A percentile compares a stretch with the other conserved stretches of the same genome.
phyloP scores from a whole-genome alignment of 257 asterid species.

The Anisodus acutangulus region DNA sequence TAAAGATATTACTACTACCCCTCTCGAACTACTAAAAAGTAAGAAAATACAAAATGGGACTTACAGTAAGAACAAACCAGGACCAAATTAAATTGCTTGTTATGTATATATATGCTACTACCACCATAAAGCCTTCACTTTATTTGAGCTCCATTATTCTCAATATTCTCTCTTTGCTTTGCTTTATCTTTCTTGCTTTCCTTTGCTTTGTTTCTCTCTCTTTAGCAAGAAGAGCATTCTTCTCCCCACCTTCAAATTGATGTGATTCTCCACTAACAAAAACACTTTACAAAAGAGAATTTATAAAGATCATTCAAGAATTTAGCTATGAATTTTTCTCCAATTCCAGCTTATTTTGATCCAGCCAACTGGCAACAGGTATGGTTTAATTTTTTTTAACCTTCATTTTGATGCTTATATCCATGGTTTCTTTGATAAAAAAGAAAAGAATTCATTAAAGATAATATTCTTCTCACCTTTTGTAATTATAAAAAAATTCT shows the following conservation, averaged over 20 bases:
- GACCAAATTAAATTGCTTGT: slow-evolving; percentile 23
- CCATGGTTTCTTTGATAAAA: slow-evolving; percentile 63
- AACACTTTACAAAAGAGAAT: slow-evolving; percentile 84
- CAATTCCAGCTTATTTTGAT: slow-evolving; percentile 96
- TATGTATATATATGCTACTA: slow-evolving; percentile 48
- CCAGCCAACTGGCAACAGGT: slow-evolving; percentile 99
- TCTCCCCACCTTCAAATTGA: slow-evolving; percentile 56
- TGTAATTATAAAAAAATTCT: slow-evolving; percentile 19
- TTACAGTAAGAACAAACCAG: slow-evolving; percentile 67
- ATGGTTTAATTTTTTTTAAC: slow-evolving; percentile 31
- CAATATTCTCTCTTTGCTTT: slow-evolving; percentile 54
- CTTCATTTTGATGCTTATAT: slow-evolving; percentile 45
- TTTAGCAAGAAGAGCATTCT: slow-evolving; percentile 3
- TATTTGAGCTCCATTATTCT: slow-evolving; percentile 86
- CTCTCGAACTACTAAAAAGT: slow-evolving; percentile 73
- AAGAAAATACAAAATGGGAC: slow-evolving; percentile 64
- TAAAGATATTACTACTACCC: slow-evolving; percentile 30
- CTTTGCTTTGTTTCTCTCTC: slow-evolving; percentile 40
- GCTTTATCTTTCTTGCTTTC: slow-evolving; percentile 21
- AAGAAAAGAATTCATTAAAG: slow-evolving; percentile 53
- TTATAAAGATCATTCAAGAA: slow-evolving; percentile 46
- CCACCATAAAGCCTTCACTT: slow-evolving; percentile 73
- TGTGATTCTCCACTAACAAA: slow-evolving; percentile 87
- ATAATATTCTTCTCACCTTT: slow-evolving; percentile 55
- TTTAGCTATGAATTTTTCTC: slow-evolving; percentile 84